Conservation (phyloP, 805 yeast genomes). For the Starmerella tilneyi region DNA sequence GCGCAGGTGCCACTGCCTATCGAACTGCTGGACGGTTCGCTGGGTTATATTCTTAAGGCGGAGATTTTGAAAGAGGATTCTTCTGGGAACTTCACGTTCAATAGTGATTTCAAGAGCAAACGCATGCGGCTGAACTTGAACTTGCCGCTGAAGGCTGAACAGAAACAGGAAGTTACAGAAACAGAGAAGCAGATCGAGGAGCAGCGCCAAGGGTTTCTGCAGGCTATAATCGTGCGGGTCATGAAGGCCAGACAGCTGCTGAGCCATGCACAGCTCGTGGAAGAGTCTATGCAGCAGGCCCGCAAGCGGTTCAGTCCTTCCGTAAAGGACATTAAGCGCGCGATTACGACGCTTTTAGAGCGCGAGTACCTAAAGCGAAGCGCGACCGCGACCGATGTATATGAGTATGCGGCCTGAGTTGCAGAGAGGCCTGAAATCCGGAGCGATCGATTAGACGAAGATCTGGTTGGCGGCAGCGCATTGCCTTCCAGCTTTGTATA, state of each 20-base stretch:
- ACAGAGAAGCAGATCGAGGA: constrained; percentile 74
- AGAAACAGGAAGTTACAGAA: constrained; percentile 59
- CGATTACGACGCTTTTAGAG: constrained; percentile 75
- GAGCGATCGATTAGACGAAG: too few species aligned
- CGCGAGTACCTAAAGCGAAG: constrained; percentile 76
- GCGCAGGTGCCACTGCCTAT: constrained; percentile 59
- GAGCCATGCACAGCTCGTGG: constrained; percentile 68
- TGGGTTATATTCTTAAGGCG: constrained; percentile 68
- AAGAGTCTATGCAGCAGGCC: constrained; percentile 81
- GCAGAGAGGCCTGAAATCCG: too few species aligned
- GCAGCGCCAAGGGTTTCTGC: constrained; percentile 72
- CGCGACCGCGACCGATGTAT: constrained; percentile 61
- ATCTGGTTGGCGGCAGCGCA: too few species aligned
- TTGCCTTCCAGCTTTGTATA: too few species aligned
- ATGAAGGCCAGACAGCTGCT: constrained; percentile 86
- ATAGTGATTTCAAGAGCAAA: constrained; percentile 73
- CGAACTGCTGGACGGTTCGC: constrained; percentile 61
- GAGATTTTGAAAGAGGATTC: constrained; percentile 63
- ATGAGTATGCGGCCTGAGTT: constrained; percentile 64
- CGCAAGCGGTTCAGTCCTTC: constrained; percentile 74
- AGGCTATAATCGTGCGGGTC: constrained; percentile 89
- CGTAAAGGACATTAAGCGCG: constrained; percentile 74
- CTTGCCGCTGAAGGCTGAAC: constrained; percentile 47
- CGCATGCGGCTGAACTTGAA: constrained; percentile 72
- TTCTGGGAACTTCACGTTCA: constrained; percentile 51